Conservation (phyloP, 495 filamentous ascomycete genomes). For the Trichocladium antarcticum region DNA sequence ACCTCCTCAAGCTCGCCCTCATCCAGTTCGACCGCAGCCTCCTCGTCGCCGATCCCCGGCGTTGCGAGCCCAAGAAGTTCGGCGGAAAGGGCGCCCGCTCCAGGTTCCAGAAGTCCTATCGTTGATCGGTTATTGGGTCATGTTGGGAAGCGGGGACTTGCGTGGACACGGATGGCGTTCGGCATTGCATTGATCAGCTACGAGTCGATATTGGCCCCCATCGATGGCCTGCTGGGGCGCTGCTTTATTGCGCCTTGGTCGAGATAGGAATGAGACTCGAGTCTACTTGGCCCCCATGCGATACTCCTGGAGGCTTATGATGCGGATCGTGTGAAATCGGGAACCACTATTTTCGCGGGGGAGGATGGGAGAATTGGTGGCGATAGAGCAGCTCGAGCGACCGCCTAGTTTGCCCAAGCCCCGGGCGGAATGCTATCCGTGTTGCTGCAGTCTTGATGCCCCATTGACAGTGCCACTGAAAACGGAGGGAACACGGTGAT, state of each 20-base stretch:
- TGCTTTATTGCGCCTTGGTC: slow-evolving; percentile 14
- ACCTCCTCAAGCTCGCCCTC: slow-evolving; percentile 90
- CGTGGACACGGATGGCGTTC: slow-evolving; percentile 31
- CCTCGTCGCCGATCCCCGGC: slow-evolving; percentile 93
- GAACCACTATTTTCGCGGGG: slow-evolving; percentile 1
- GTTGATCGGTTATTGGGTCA: slow-evolving; percentile 38
- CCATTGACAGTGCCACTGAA: not conserved
- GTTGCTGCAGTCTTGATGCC: slow-evolving; percentile 6
- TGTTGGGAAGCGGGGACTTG: slow-evolving; percentile 22
- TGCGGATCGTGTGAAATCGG: slow-evolving; percentile 15
- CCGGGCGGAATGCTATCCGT: slow-evolving; percentile 13
- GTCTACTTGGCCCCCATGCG: slow-evolving; percentile 18
- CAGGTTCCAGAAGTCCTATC: slow-evolving; percentile 85
- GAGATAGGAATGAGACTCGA: slow-evolving; percentile 26
- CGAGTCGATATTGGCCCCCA: slow-evolving; percentile 21
- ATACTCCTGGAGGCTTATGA: slow-evolving; percentile 11
- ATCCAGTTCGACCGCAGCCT: slow-evolving; percentile 92
- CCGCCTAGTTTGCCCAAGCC: slow-evolving; percentile 7
- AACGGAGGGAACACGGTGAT: not conserved
- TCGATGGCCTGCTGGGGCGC: slow-evolving; percentile 23
- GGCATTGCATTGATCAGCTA: slow-evolving; percentile 30
- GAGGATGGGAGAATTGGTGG: slow-evolving; percentile 9
- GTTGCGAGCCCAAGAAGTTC: slow-evolving; percentile 90
- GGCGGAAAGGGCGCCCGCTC: slow-evolving; percentile 85
- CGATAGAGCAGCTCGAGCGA: slow-evolving; percentile 12